Conservation (phyloP, 352 stramenopile species). For the Globisporangium canariense region DNA sequence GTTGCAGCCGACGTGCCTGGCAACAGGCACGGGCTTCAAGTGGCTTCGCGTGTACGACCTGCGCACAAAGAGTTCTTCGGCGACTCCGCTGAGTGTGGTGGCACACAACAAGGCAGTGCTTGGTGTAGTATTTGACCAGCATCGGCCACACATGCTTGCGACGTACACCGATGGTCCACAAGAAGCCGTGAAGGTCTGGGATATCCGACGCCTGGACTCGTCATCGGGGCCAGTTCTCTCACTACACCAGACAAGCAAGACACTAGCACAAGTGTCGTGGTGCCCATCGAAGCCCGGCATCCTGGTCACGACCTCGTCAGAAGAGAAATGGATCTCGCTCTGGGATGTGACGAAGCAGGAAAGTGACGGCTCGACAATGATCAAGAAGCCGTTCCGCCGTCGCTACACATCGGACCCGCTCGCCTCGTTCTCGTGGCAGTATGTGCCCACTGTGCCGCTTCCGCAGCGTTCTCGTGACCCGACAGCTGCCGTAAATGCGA, state of each 20-base stretch:
- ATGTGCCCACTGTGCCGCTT: conserved; percentile 26
- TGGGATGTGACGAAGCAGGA: conserved; percentile 79
- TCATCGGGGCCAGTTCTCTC: conserved; percentile 62
- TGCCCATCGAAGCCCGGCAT: conserved; percentile 80
- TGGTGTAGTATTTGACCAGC: conserved; percentile 76
- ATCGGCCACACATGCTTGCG: conserved; percentile 77
- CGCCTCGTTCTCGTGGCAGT: conserved; percentile 80
- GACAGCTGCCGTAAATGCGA: conserved; percentile 19
- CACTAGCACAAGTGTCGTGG: conserved; percentile 75
- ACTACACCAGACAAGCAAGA: conserved; percentile 71
- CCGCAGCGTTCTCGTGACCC: conserved; percentile 1
- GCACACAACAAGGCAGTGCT: conserved; percentile 84
- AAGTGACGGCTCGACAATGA: conserved; percentile 27
- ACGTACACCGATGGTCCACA: conserved; percentile 83
- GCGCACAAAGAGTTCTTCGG: conserved; percentile 32
- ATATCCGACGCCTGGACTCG: conserved; percentile 78
- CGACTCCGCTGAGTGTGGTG: conserved; percentile 73
- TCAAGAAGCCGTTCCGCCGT: conserved; percentile 75
- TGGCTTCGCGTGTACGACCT: conserved; percentile 86
- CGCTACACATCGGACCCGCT: conserved; percentile 78
- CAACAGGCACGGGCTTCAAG: conserved; percentile 84
- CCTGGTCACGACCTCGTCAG: conserved; percentile 65
- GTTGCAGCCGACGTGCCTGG: conserved; percentile 73
- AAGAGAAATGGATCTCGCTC: conserved; percentile 82
- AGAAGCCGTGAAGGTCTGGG: conserved; percentile 84